Conservation (phyloP, 148 eudicot genomes). For the Dianthus caryophyllus region DNA sequence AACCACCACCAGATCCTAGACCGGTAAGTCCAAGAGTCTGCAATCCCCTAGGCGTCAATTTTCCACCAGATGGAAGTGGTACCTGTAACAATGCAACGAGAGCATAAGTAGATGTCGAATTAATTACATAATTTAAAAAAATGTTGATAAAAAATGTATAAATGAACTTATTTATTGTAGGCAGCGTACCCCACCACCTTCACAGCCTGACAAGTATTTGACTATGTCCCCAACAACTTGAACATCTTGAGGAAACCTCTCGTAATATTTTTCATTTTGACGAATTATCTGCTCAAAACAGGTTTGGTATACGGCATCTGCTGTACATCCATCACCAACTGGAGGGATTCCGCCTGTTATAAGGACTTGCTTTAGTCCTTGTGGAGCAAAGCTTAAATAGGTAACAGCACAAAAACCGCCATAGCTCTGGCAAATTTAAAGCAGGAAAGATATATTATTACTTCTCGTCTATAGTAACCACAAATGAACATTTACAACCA, state of each 20-base stretch:
- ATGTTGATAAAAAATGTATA: background rate
- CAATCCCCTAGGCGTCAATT: constrained; percentile 77
- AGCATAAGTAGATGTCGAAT: background rate
- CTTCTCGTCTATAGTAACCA: background rate
- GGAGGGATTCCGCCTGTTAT: constrained; percentile 94
- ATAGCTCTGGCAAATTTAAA: constrained; percentile 51
- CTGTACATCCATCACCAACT: constrained; percentile 66
- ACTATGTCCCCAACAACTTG: constrained; percentile 68
- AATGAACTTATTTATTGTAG: background rate
- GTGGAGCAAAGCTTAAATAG: constrained; percentile 91
- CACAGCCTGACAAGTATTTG: constrained; percentile 53
- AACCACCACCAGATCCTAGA: constrained; percentile 81
- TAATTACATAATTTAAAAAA: background rate
- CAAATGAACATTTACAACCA: constrained; percentile 1
- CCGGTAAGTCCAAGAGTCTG: constrained; percentile 86
- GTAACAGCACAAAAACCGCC: constrained; percentile 96
- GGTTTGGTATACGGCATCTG: constrained; percentile 67
- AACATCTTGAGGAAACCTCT: constrained; percentile 84
- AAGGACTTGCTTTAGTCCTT: constrained; percentile 86
- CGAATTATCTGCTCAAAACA: constrained; percentile 54
- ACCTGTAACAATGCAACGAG: constrained; percentile 40
- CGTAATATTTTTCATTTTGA: constrained; percentile 82
- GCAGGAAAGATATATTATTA: background rate
- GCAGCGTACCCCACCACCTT: constrained; percentile 77
- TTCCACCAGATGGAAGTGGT: constrained; percentile 87